A percentile compares a stretch with the other conserved stretches of the same genome.
Evolutionary conservation across 2,329 filamentous ascomycete genomes (phyloP).

Genomic region (Camptophora hylomeconis): DNA sequence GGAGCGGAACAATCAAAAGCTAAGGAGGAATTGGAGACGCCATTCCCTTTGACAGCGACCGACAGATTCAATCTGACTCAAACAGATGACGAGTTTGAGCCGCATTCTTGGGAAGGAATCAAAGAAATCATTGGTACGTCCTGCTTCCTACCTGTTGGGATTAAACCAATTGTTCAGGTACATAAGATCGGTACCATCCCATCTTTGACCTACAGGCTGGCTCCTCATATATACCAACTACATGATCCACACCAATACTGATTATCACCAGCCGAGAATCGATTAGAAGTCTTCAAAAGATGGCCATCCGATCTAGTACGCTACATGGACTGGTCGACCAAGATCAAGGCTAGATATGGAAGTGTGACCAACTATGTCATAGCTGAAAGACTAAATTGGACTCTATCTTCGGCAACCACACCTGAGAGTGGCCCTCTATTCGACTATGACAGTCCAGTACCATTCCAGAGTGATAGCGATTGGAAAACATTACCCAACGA

Average conservation of each 20-base stretch:
- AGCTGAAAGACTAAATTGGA: constrained; percentile 41
- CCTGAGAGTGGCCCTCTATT: constrained; percentile 25
- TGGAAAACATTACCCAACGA: constrained; percentile 48
- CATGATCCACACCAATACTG: constrained; percentile 1
- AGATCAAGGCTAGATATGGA: constrained; percentile 42
- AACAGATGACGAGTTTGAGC: constrained; percentile 39
- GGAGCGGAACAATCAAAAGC: neutral
- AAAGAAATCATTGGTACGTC: constrained; percentile 38
- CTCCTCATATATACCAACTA: too few relatives aligned
- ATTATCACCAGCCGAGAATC: constrained; percentile 29
- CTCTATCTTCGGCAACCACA: constrained; percentile 14
- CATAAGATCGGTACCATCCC: too few relatives aligned
- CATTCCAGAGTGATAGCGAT: constrained; percentile 42
- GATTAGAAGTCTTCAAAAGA: constrained; percentile 44
- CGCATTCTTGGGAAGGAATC: constrained; percentile 40
- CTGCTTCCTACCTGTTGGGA: too few relatives aligned
- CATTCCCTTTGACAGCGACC: constrained; percentile 36
- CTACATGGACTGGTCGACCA: constrained; percentile 46
- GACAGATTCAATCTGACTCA: constrained; percentile 37
- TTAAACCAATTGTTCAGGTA: constrained; percentile 1
- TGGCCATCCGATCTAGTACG: constrained; percentile 45
- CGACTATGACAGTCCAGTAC: constrained; percentile 31
- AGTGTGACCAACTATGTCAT: constrained; percentile 45
- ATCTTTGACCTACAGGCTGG: too few relatives aligned
- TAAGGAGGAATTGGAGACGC: constrained; percentile 13